A percentile compares a stretch with the other conserved stretches of the same genome.
Conservation (phyloP, 139 green algal species). For the Protoeuglena noctilucae region DNA sequence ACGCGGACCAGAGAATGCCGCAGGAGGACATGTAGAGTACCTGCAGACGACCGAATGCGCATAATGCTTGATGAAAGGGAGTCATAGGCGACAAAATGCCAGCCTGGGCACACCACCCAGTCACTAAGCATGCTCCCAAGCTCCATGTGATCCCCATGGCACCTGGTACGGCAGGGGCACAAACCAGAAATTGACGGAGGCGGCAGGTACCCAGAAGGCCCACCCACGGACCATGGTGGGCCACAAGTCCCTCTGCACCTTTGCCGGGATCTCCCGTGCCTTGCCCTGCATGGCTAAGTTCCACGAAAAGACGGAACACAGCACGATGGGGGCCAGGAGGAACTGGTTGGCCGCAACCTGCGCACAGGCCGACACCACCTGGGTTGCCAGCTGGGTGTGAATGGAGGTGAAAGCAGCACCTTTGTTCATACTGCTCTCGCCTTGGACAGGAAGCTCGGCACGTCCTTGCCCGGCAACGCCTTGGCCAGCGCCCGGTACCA, state of each 20-base stretch:
- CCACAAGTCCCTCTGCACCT: slow-evolving; percentile 44
- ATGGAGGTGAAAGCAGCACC: not conserved
- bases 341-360: slow-evolving; percentile 54
- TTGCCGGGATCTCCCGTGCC: slow-evolving; percentile 22
- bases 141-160: no score
- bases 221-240: slow-evolving; percentile 62
- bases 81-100: no score
- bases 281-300: slow-evolving; percentile 38
- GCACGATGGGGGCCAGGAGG: slow-evolving; percentile 40
- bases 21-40: slow-evolving; percentile 75
- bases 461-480: slow-evolving; percentile 29
- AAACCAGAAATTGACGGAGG: slow-evolving; percentile 57
- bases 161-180: slow-evolving; percentile 47
- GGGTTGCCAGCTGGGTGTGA: not conserved
- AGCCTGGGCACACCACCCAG: no score
- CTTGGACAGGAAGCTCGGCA: slow-evolving; percentile 40
- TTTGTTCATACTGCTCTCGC: slow-evolving; percentile 13
- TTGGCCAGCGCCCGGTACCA: slow-evolving; percentile 47
- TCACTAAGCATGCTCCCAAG: no score
- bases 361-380: not conserved
- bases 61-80: no score
- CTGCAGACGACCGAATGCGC: no score
- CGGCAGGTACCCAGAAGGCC: slow-evolving; percentile 78
- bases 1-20: slow-evolving; percentile 53
- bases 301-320: slow-evolving; percentile 50